Evolutionary conservation across 2,329 filamentous ascomycete genomes (phyloP).

Genomic region (Eurotiales sp.): DNA sequence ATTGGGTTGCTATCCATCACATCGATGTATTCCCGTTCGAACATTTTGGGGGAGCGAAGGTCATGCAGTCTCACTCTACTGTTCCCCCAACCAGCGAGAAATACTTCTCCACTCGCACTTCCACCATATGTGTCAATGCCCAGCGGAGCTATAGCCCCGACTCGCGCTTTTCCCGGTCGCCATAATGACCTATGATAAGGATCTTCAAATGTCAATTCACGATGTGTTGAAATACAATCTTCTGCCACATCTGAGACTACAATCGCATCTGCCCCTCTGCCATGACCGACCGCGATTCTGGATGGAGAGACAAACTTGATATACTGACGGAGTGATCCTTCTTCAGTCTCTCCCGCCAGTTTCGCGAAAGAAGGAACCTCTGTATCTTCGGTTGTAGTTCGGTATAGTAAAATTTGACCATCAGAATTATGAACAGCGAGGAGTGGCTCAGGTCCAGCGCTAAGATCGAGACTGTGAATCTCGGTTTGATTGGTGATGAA

Average conservation of each 20-base stretch:
- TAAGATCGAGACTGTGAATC: slow-evolving; percentile 49
- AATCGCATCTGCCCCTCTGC: slow-evolving; percentile 40
- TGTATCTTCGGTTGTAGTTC: slow-evolving; percentile 29
- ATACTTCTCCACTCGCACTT: slow-evolving; percentile 46
- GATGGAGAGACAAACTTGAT: slow-evolving; percentile 51
- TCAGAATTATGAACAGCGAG: slow-evolving; percentile 53
- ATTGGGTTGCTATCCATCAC: slow-evolving; percentile 56
- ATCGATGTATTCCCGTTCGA: slow-evolving; percentile 51
- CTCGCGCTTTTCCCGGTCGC: slow-evolving; percentile 20
- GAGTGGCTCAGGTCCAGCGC: slow-evolving; percentile 36
- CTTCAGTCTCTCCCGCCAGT: slow-evolving; percentile 20
- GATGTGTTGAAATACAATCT: slow-evolving; percentile 38
- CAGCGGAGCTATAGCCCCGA: slow-evolving; percentile 37
- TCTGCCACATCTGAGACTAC: slow-evolving; percentile 51
- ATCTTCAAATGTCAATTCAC: slow-evolving; percentile 32
- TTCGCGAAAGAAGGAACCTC: slow-evolving; percentile 35
- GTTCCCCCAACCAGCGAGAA: slow-evolving; percentile 60
- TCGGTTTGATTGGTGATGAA: slow-evolving; percentile 43
- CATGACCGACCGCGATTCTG: slow-evolving; percentile 50
- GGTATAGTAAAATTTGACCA: slow-evolving; percentile 46
- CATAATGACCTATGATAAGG: slow-evolving; percentile 4
- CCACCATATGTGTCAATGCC: slow-evolving; percentile 19
- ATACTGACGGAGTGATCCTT: slow-evolving; percentile 42
- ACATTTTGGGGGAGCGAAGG: slow-evolving; percentile 49
- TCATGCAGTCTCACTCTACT: slow-evolving; percentile 58